These are phyloP conservation scores for Myxozyma nipponensis DNA, from an alignment of 805 yeast genomes.

Conservation along the genomic window DNA sequence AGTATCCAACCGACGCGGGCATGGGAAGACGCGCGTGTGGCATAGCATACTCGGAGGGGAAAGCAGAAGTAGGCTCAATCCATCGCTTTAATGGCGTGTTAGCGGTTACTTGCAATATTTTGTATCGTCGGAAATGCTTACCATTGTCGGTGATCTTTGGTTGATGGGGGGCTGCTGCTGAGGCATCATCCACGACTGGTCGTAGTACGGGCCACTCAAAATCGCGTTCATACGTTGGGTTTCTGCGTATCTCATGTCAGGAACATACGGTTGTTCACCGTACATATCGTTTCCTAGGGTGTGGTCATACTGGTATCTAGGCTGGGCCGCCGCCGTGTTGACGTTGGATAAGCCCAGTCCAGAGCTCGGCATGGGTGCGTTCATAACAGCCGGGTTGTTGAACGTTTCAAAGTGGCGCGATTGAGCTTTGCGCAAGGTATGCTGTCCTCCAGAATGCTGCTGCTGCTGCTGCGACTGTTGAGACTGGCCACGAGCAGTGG, in stretches of 20 bases:
- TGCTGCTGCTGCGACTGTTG: background rate
- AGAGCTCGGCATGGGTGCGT: background rate
- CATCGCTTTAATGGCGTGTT: conserved; percentile 7
- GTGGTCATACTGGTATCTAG: background rate
- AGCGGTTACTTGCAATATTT: too few species aligned
- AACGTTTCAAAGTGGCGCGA: conserved; percentile 28
- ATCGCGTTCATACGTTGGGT: conserved; percentile 8
- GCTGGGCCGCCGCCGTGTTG: background rate
- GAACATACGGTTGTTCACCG: conserved; percentile 2
- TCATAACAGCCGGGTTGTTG: conserved; percentile 4
- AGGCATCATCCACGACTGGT: background rate
- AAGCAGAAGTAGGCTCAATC: conserved; percentile 18
- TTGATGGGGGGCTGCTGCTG: conserved; percentile 9
- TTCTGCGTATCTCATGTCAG: conserved; percentile 7
- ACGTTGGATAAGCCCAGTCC: background rate
- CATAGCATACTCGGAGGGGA: conserved; percentile 1
- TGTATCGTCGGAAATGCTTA: too few species aligned
- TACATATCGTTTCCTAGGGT: conserved; percentile 8
- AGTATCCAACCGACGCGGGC: conserved; percentile 4
- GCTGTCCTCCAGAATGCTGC: background rate
- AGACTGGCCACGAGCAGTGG: too few species aligned
- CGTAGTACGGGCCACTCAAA: conserved; percentile 6
- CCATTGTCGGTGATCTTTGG: conserved; percentile 9
- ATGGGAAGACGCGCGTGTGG: conserved; percentile 7
- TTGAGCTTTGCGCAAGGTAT: conserved; percentile 16